These are phyloP conservation scores for Fusarium oligoseptatum DNA, from an alignment of 2,329 filamentous ascomycete species.

Conservation along the genomic window DNA sequence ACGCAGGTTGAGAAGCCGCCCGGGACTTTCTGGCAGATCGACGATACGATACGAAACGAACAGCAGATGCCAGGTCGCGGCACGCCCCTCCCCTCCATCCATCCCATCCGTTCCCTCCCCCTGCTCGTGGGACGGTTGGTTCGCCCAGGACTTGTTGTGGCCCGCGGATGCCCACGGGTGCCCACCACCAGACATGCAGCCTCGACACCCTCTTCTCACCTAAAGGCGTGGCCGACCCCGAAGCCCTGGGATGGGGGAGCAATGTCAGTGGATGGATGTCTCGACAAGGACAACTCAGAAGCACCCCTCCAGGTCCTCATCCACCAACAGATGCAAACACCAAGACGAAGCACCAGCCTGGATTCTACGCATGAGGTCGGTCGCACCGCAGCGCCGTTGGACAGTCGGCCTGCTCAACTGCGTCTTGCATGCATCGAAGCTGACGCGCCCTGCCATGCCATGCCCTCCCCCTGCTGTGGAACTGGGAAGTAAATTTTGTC, in stretches of 20 bases:
- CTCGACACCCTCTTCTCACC: conserved; percentile 22
- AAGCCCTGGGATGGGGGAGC: conserved; percentile 1
- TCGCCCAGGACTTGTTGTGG: conserved; percentile 10
- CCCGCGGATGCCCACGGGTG: neutral
- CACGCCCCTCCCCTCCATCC: conserved; percentile 20
- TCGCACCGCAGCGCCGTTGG: conserved; percentile 44
- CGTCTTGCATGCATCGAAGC: conserved; percentile 39
- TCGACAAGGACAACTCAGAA: conserved; percentile 36
- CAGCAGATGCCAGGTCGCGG: conserved; percentile 23
- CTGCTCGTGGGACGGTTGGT: conserved; percentile 16
- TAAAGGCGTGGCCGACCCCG: conserved; percentile 4
- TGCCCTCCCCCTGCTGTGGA: conserved; percentile 28
- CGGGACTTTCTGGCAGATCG: conserved; percentile 35
- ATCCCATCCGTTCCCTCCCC: neutral
- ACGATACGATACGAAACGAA: conserved; percentile 43
- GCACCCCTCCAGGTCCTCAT: conserved; percentile 18
- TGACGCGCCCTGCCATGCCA: conserved; percentile 22
- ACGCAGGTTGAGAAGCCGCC: conserved; percentile 14
- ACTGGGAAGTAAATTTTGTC: conserved; percentile 14
- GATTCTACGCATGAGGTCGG: conserved; percentile 12
- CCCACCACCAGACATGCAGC: conserved; percentile 33
- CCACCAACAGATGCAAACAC: neutral
- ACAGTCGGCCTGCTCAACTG: conserved; percentile 15
- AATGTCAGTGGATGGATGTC: neutral
- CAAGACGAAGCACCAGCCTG: conserved; percentile 6